Evolutionary conservation across 1,284 basidiomycete genomes (phyloP).

Genomic region (Tranzscheliella williamsii): DNA sequence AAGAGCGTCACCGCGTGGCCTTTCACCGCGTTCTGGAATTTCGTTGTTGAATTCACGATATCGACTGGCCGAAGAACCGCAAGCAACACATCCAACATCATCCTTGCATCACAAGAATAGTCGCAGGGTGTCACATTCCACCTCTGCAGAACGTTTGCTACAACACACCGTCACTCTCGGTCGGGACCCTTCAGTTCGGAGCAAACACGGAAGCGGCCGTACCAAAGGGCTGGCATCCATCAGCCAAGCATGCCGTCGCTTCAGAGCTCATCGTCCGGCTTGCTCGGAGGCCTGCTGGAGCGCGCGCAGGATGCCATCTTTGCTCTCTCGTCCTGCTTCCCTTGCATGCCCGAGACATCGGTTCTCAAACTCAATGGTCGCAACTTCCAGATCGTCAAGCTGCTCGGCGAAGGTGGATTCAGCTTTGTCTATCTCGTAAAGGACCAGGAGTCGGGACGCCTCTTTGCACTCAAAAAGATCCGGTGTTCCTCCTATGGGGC

Average conservation of each 20-base stretch:
- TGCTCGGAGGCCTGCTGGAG: conserved; percentile 30
- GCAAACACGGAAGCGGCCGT: too few relatives aligned
- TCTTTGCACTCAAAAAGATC: conserved; percentile 61
- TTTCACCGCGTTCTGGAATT: too few relatives aligned
- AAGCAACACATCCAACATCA: too few relatives aligned
- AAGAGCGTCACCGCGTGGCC: too few relatives aligned
- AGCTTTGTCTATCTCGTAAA: conserved; percentile 59
- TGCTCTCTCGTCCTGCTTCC: conserved; percentile 45
- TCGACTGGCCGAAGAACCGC: too few relatives aligned
- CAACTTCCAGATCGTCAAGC: conserved; percentile 49
- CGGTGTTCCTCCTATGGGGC: conserved; percentile 56
- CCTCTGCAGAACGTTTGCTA: too few relatives aligned
- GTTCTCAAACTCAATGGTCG: conserved; percentile 53
- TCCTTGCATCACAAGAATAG: too few relatives aligned
- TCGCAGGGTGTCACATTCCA: too few relatives aligned
- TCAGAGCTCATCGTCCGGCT: conserved; percentile 12
- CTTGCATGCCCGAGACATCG: conserved; percentile 37
- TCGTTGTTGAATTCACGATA: too few relatives aligned
- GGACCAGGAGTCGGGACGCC: conserved; percentile 49
- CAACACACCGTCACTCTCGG: too few relatives aligned
- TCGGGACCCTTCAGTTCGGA: too few relatives aligned
- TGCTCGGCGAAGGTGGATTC: conserved; percentile 60
- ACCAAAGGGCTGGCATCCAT: too few relatives aligned
- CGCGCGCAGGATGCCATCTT: conserved; percentile 45
- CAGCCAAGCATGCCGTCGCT: conserved; percentile 36